A percentile compares a stretch with the other conserved stretches of the same genome.
Evolutionary conservation across 2,329 filamentous ascomycete genomes (phyloP).

Genomic region (Penicillium sp.): DNA sequence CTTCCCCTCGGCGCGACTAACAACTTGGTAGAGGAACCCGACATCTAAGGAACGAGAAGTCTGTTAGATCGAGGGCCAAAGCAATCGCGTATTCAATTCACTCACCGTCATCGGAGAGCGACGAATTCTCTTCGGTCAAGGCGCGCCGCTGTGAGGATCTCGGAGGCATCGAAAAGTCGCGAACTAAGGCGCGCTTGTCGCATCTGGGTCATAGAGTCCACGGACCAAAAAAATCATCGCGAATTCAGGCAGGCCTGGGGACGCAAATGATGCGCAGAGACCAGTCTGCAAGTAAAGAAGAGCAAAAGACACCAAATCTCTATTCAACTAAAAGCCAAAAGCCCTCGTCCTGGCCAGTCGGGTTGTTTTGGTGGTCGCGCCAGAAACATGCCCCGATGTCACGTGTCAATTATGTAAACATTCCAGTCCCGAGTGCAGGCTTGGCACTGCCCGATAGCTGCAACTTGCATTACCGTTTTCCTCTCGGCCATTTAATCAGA

Average conservation of each 20-base stretch:
- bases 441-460: neutral
- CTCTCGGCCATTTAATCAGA: neutral
- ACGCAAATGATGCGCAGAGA: constrained; percentile 16
- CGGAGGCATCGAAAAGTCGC: constrained; percentile 54
- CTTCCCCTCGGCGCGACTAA: constrained; percentile 69
- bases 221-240: constrained; percentile 43
- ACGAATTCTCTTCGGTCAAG: constrained; percentile 44
- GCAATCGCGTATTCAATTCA: neutral
- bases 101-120: constrained; percentile 64
- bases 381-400: constrained; percentile 25
- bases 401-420: constrained; percentile 29
- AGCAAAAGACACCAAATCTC: constrained; percentile 8
- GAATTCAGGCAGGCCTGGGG: constrained; percentile 25
- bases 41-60: constrained; percentile 62
- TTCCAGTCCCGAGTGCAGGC: neutral
- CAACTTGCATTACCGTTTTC: neutral
- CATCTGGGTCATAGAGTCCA: constrained; percentile 46
- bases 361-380: constrained; percentile 31
- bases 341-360: constrained; percentile 5
- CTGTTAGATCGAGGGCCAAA: neutral
- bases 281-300: constrained; percentile 11
- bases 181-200: constrained; percentile 49
- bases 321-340: constrained; percentile 2
- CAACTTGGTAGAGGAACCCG: constrained; percentile 73
- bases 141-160: constrained; percentile 45